phyloP scores from a whole-genome alignment of 306 rosid genomes.

The Comarum palustre region DNA sequence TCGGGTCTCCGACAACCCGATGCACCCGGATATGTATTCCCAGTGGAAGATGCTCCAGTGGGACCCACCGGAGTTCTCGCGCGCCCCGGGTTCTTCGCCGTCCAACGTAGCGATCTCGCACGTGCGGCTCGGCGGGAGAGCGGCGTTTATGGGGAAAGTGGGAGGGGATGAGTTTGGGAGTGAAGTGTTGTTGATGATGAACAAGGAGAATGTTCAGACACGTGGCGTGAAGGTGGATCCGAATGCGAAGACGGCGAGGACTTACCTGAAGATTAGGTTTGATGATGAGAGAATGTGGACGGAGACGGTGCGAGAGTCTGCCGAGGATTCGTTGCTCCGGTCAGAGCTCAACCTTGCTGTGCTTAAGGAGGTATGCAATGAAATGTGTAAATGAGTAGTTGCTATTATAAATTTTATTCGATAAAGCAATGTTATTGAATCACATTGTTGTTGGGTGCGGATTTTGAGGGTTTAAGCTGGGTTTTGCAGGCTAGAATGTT shows the following conservation, averaged over 20 bases:
- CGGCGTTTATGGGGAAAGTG: slow-evolving; percentile 83
- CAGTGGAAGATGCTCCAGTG: slow-evolving; percentile 97
- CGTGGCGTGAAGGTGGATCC: slow-evolving; percentile 63
- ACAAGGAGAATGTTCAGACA: slow-evolving; percentile 75
- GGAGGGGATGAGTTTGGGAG: slow-evolving; percentile 67
- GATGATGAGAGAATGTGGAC: slow-evolving; percentile 59
- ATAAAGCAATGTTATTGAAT: neutral
- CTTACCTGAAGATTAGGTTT: slow-evolving; percentile 60
- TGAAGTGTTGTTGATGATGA: slow-evolving; percentile 71
- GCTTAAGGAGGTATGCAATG: slow-evolving; percentile 61
- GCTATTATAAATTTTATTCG: neutral
- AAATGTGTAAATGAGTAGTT: neutral
- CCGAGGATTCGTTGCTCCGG: slow-evolving; percentile 58
- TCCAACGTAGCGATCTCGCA: slow-evolving; percentile 88
- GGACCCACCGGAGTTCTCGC: slow-evolving; percentile 88
- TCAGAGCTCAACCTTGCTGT: slow-evolving; percentile 75
- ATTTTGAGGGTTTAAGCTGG: neutral
- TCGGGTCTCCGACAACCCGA: slow-evolving; percentile 63
- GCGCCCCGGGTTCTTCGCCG: slow-evolving; percentile 73
- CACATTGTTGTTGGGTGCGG: neutral
- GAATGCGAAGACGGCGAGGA: slow-evolving; percentile 43
- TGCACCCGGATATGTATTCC: slow-evolving; percentile 79
- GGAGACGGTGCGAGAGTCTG: slow-evolving; percentile 54
- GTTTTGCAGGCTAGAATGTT: slow-evolving; percentile 46
- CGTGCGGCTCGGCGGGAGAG: slow-evolving; percentile 86